Percentiles rank a stretch among this genome's conserved stretches.
Conservation (phyloP, 495 filamentous ascomycete species). For the Hypoxylon rickii region DNA sequence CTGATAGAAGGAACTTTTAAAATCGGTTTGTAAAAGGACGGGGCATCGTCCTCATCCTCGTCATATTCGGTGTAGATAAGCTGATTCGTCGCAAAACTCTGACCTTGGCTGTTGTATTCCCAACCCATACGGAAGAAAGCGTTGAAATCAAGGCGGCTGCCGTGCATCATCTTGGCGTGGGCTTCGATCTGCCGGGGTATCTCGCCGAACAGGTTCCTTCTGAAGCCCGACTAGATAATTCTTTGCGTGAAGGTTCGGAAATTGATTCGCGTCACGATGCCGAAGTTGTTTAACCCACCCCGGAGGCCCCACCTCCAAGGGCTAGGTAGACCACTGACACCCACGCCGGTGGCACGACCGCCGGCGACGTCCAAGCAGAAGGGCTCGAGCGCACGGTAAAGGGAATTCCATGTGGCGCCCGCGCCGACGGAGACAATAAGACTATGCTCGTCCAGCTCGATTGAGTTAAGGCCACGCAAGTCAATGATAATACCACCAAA, state of each 20-base stretch:
- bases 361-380: slow-evolving; percentile 50
- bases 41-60: no score
- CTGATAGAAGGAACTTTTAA: not conserved
- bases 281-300: slow-evolving; percentile 58
- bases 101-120: not conserved
- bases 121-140: slow-evolving; percentile 10
- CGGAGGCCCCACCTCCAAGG: slow-evolving; percentile 57
- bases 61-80: slow-evolving; percentile 17
- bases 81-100: slow-evolving; percentile 4
- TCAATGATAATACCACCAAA: slow-evolving; percentile 56
- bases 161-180: slow-evolving; percentile 26
- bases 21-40: not conserved
- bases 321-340: slow-evolving; percentile 58
- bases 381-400: slow-evolving; percentile 51
- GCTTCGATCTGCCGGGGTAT: slow-evolving; percentile 6
- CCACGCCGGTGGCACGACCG: slow-evolving; percentile 53
- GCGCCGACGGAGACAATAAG: slow-evolving; percentile 40
- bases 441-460: slow-evolving; percentile 35
- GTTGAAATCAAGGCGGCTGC: slow-evolving; percentile 13
- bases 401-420: slow-evolving; percentile 49
- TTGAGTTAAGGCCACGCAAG: slow-evolving; percentile 46
- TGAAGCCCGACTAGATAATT: slow-evolving; percentile 46
- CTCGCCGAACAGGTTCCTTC: slow-evolving; percentile 6
- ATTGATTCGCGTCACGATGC: slow-evolving; percentile 56
- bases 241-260: slow-evolving; percentile 53